These are phyloP conservation scores for Aspergillus sclerotialis DNA, from an alignment of 2,329 filamentous ascomycete genomes.

Conservation along the genomic window DNA sequence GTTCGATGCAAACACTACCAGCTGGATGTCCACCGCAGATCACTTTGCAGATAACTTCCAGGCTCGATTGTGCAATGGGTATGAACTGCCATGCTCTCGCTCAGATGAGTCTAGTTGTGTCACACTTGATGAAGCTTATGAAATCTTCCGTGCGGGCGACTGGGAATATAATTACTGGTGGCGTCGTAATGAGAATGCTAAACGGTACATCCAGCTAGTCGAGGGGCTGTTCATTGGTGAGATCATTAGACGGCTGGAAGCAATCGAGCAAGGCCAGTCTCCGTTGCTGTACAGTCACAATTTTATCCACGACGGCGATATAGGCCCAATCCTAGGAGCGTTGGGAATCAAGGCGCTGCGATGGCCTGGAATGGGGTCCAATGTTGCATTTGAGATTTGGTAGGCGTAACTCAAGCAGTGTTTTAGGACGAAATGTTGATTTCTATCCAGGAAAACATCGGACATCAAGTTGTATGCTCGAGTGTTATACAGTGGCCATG, in stretches of 20 bases:
- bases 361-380: slow-evolving; percentile 36
- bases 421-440: too few relatives aligned
- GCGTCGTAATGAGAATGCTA: slow-evolving; percentile 26
- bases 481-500: slow-evolving; percentile 24
- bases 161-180: slow-evolving; percentile 39
- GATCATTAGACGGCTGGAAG: slow-evolving; percentile 24
- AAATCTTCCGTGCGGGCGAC: slow-evolving; percentile 35
- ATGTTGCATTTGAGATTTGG: slow-evolving; percentile 35
- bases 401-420: too few relatives aligned
- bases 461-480: slow-evolving; percentile 15
- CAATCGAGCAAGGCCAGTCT: slow-evolving; percentile 15
- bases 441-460: slow-evolving; percentile 13
- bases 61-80: slow-evolving; percentile 34
- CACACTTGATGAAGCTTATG: slow-evolving; percentile 23
- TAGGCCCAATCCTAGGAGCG: slow-evolving; percentile 29
- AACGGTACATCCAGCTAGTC: slow-evolving; percentile 30
- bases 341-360: slow-evolving; percentile 29
- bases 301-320: slow-evolving; percentile 34
- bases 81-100: slow-evolving; percentile 26
- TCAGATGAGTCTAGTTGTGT: slow-evolving; percentile 22
- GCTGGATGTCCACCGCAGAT: slow-evolving; percentile 31
- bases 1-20: slow-evolving; percentile 21
- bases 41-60: slow-evolving; percentile 38
- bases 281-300: slow-evolving; percentile 25
- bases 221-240: slow-evolving; percentile 34